Evolutionary conservation across 2,329 filamentous ascomycete genomes (phyloP).

Genomic region (Fusarium sp.): DNA sequence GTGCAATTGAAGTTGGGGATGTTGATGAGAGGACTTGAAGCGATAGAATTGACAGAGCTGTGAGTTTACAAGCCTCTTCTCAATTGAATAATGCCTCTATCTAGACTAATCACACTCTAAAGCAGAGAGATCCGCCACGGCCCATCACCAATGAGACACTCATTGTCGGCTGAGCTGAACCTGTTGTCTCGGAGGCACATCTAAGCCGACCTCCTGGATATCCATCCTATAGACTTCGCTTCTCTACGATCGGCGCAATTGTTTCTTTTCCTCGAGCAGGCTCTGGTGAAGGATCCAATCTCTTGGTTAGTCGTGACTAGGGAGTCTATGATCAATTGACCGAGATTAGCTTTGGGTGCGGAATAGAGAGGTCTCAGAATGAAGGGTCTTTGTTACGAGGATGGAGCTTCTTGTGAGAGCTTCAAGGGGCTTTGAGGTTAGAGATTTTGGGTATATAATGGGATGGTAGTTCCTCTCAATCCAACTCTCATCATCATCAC

Average conservation of each 20-base stretch:
- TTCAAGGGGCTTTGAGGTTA: background rate
- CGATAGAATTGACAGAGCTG: background rate
- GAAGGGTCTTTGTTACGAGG: background rate
- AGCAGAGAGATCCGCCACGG: background rate
- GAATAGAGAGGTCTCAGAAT: background rate
- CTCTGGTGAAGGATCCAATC: background rate
- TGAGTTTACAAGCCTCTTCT: rapidly evolving
- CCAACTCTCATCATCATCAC: slow-evolving; percentile 12
- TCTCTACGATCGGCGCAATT: background rate
- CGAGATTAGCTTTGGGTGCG: background rate
- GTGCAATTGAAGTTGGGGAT: background rate
- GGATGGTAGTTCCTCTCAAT: background rate
- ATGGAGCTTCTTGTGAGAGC: background rate
- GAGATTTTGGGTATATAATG: slow-evolving; percentile 17
- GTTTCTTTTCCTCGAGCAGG: slow-evolving; percentile 2
- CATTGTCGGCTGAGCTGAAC: background rate
- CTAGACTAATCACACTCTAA: background rate
- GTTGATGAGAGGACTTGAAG: background rate
- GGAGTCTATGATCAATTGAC: background rate
- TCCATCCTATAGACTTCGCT: background rate
- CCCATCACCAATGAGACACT: background rate
- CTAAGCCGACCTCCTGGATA: background rate
- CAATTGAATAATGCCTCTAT: background rate
- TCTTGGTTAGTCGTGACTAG: background rate
- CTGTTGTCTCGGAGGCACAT: background rate